Conservation (phyloP, 306 rosid genomes). For the Mimosa bimucronata region DNA sequence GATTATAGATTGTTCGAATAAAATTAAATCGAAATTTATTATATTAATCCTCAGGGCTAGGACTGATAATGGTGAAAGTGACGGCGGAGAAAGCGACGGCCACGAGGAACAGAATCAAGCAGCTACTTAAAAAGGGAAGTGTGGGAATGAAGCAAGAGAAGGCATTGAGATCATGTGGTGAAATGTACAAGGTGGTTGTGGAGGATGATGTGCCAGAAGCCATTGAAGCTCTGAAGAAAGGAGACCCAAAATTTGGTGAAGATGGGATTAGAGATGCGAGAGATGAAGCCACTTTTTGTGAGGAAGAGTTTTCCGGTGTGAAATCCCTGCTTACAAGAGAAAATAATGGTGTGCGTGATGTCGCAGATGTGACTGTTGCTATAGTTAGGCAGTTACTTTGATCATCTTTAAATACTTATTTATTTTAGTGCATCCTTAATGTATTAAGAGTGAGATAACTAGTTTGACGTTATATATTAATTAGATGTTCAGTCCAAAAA, state of each 20-base stretch:
- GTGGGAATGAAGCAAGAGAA: neutral
- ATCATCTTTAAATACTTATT: no score
- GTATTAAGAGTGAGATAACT: no score
- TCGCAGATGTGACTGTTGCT: conserved; percentile 43
- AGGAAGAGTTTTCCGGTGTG: conserved; percentile 36
- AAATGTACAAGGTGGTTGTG: conserved; percentile 31
- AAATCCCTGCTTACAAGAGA: conserved; percentile 37
- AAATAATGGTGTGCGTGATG: conserved; percentile 42
- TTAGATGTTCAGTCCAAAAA: no score
- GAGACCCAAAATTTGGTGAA: conserved; percentile 51
- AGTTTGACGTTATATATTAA: no score
- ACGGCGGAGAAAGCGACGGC: conserved; percentile 40
- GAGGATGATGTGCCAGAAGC: conserved; percentile 42
- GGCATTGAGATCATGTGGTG: conserved; percentile 41
- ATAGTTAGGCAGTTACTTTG: conserved; percentile 41
- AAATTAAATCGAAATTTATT: no score
- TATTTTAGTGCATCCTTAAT: no score
- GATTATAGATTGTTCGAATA: neutral
- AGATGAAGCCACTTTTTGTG: conserved; percentile 48
- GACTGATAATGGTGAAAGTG: conserved; percentile 45
- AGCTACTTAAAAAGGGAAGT: conserved; percentile 2
- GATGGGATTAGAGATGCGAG: conserved; percentile 45
- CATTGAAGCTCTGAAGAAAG: conserved; percentile 52
- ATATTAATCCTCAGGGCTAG: conserved; percentile 31
- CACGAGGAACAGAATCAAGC: conserved; percentile 25